phyloP scores from a whole-genome alignment of 2,329 filamentous ascomycete genomes.

The Colletotrichum graminicola region DNA sequence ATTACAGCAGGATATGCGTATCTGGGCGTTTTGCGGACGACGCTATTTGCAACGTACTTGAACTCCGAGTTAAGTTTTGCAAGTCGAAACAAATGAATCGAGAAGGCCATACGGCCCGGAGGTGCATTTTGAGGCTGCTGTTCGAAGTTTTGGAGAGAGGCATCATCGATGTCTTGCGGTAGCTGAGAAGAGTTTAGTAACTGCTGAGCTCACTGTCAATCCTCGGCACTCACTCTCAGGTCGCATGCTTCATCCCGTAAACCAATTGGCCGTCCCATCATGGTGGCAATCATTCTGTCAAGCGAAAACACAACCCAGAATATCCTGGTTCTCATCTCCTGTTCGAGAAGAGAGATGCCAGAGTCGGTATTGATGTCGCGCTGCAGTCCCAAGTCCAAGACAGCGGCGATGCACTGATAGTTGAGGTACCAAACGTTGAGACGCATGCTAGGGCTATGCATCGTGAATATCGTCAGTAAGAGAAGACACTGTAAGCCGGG shows the following conservation, averaged over 20 bases:
- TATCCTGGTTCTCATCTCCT: conserved; percentile 66
- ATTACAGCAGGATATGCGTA: conserved; percentile 63
- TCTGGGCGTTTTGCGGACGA: conserved; percentile 58
- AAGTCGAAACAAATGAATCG: conserved; percentile 62
- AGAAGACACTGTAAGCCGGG: conserved; percentile 63
- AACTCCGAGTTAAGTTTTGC: conserved; percentile 66
- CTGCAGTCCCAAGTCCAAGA: conserved; percentile 65
- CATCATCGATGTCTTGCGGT: conserved; percentile 47
- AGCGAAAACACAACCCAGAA: conserved; percentile 68
- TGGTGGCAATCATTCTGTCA: conserved; percentile 65
- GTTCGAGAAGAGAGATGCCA: conserved; percentile 60
- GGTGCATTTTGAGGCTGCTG: neutral
- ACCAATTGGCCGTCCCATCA: conserved; percentile 68
- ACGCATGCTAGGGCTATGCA: conserved; percentile 62
- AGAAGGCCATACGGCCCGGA: conserved; percentile 48
- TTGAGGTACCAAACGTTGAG: conserved; percentile 68
- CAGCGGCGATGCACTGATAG: conserved; percentile 65
- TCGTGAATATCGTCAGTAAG: conserved; percentile 60
- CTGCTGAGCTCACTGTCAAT: neutral
- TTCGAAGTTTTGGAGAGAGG: conserved; percentile 31
- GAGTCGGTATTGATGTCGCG: conserved; percentile 57
- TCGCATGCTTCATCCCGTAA: conserved; percentile 68
- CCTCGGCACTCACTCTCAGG: conserved; percentile 54
- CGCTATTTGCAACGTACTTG: conserved; percentile 68
- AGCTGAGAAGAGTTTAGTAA: conserved; percentile 46